Evolutionary conservation across 257 asterid genomes (phyloP).

Genomic region (Solanum commersonii): DNA sequence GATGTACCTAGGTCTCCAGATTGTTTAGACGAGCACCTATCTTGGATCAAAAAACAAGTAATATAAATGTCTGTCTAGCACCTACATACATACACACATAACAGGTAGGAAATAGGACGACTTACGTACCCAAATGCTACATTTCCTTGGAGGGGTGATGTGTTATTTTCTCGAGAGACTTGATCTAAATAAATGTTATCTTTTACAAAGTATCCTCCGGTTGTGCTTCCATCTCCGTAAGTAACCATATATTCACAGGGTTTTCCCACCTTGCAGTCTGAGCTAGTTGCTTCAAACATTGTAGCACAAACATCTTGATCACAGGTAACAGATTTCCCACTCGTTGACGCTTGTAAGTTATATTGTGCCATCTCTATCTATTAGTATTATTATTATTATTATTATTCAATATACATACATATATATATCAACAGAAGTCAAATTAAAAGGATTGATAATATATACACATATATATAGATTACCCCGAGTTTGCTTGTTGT

Average conservation of each 20-base stretch:
- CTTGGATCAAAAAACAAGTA: constrained; percentile 15
- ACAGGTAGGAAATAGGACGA: background rate
- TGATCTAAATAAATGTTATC: constrained; percentile 36
- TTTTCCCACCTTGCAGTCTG: constrained; percentile 35
- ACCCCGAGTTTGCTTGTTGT: constrained; percentile 40
- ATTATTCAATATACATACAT: background rate
- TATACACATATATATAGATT: background rate
- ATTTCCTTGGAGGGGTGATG: constrained; percentile 28
- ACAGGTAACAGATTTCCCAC: constrained; percentile 35
- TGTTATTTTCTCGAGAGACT: constrained; percentile 30
- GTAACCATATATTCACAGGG: constrained; percentile 33
- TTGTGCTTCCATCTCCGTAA: constrained; percentile 57
- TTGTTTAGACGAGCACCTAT: constrained; percentile 58
- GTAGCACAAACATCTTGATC: constrained; percentile 37
- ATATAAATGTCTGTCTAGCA: background rate
- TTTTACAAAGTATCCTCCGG: constrained; percentile 43
- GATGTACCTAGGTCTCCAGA: constrained; percentile 39
- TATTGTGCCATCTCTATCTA: constrained; percentile 41
- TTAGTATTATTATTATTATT: background rate
- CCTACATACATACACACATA: background rate
- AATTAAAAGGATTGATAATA: background rate
- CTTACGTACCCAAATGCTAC: constrained; percentile 42
- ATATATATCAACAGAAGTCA: background rate
- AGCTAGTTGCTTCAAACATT: constrained; percentile 14
- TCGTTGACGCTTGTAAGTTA: constrained; percentile 40